A percentile compares a stretch with the other conserved stretches of the same genome.
Evolutionary conservation across 305 asterid species (phyloP).

Genomic region (Fraxinus baroniana): DNA sequence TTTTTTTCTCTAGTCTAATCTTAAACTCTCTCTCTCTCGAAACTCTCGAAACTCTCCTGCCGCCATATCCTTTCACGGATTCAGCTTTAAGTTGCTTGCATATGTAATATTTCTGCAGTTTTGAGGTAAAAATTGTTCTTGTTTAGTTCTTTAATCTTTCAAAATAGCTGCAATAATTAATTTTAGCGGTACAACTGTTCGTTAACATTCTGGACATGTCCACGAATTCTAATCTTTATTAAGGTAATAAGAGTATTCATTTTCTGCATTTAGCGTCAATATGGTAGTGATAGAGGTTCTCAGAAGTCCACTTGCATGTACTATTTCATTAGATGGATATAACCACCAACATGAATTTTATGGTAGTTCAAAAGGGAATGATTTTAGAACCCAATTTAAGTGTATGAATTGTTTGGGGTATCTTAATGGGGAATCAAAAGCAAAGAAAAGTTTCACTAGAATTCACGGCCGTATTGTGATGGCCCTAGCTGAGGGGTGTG

Average conservation of each 20-base stretch:
- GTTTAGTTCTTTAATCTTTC: neutral
- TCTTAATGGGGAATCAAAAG: slow-evolving; percentile 24
- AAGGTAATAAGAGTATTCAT: neutral
- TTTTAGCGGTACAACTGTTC: neutral
- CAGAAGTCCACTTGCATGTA: slow-evolving; percentile 27
- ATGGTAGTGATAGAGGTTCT: slow-evolving; percentile 43
- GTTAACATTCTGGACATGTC: neutral
- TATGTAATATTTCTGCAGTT: neutral
- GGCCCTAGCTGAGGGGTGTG: slow-evolving; percentile 12
- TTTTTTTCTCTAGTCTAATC: neutral
- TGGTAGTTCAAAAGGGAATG: slow-evolving; percentile 27
- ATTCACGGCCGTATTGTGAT: slow-evolving; percentile 20
- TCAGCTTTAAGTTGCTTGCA: neutral
- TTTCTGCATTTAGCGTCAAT: slow-evolving; percentile 24
- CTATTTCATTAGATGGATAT: slow-evolving; percentile 26
- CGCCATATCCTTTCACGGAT: neutral
- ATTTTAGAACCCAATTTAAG: slow-evolving; percentile 25
- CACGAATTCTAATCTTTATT: neutral
- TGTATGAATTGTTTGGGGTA: slow-evolving; percentile 28
- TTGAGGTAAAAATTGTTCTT: neutral
- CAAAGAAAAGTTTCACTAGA: slow-evolving; percentile 14
- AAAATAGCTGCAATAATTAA: neutral
- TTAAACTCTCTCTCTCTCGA: neutral
- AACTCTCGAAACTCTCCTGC: neutral
- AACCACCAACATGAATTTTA: slow-evolving; percentile 8